Base-by-base conservation (phyloP, 306 rosid genomes). In the Psophocarpus tetragonolobus region DNA sequence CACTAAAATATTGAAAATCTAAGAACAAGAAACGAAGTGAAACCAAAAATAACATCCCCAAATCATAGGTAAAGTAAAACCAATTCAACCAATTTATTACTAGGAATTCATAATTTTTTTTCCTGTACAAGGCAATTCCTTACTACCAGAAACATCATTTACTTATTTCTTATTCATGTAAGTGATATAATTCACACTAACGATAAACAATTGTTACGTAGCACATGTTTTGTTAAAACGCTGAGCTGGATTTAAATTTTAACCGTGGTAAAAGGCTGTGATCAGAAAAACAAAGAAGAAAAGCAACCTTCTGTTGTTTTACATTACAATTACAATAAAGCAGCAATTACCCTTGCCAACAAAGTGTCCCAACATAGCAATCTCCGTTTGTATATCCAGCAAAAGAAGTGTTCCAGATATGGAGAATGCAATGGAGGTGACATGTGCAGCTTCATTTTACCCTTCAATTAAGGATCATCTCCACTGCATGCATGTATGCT, bases 301-400 rank as follows among this genome's bases (percentile, higher is more conserved):
- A 60, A 57, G 39, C n/a, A 65, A 23, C 77, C 42, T 26, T 66
- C 18, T 10, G 20, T 67, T 29, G 56, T 72, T 58, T 68, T 78
- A 26, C 20, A 29, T 73, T 24, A 66, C n/a, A n/a, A n/a, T n/a
- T n/a, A n/a, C 73, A 68, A 39, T 75, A 63, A 66, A 77, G 62
- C 21, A 23, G 38, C 68, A 71, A 75, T 76, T 90, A 94, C 97
- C 98, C 84, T 83, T 44, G 97, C 98, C 81, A 92, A 80, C 77
- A 94, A 81, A 47, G 98, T 94, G 82, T 94, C 97, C 98, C 97
- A 94, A 92, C 98, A 84, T 84, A 88, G 86, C 97, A 94, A 81
- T 88, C 88, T 0, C 92, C 90, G 69, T 94, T 94, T 63, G 90
- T 77, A 81, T 94, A 94, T 76, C 95, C 98, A 85, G 93, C 97